Evolutionary conservation across 108 stramenopile species (phyloP).

Genomic region (Cyclotella sp.): DNA sequence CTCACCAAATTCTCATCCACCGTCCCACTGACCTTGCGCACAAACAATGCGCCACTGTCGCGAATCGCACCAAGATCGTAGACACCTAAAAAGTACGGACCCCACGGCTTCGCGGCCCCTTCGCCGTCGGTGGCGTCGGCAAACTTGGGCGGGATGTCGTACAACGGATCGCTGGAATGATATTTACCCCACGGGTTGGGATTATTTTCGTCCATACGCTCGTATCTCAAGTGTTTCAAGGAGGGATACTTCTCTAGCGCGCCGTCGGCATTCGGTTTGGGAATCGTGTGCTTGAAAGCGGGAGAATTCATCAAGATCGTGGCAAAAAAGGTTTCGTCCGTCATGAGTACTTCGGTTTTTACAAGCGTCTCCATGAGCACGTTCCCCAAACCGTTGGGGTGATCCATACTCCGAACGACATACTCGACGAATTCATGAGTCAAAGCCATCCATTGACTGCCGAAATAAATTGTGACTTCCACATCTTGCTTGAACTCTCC

Average conservation of each 20-base stretch:
- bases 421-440: slow-evolving; percentile 74
- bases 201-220: slow-evolving; percentile 90
- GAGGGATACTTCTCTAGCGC: slow-evolving; percentile 38
- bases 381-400: slow-evolving; percentile 66
- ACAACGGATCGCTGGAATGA: slow-evolving; percentile 62
- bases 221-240: slow-evolving; percentile 76
- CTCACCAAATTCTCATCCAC: slow-evolving; percentile 77
- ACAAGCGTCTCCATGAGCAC: slow-evolving; percentile 65
- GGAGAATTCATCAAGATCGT: slow-evolving; percentile 80
- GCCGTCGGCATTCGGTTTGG: slow-evolving; percentile 50
- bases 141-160: slow-evolving; percentile 49
- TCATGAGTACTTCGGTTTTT: slow-evolving; percentile 72
- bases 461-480: slow-evolving; percentile 72
- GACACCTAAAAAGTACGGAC: slow-evolving; percentile 88
- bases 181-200: slow-evolving; percentile 71
- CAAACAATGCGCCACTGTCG: slow-evolving; percentile 80
- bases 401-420: slow-evolving; percentile 53
- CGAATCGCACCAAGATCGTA: slow-evolving; percentile 82
- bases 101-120: slow-evolving; percentile 74
- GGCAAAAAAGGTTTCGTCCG: slow-evolving; percentile 89
- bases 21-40: slow-evolving; percentile 78
- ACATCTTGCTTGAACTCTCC: slow-evolving; percentile 39
- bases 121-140: slow-evolving; percentile 50
- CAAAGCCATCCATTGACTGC: slow-evolving; percentile 89
- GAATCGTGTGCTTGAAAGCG: slow-evolving; percentile 63